Base-by-base conservation (phyloP, 805 yeast genomes). In the Ogataea angusta region DNA sequence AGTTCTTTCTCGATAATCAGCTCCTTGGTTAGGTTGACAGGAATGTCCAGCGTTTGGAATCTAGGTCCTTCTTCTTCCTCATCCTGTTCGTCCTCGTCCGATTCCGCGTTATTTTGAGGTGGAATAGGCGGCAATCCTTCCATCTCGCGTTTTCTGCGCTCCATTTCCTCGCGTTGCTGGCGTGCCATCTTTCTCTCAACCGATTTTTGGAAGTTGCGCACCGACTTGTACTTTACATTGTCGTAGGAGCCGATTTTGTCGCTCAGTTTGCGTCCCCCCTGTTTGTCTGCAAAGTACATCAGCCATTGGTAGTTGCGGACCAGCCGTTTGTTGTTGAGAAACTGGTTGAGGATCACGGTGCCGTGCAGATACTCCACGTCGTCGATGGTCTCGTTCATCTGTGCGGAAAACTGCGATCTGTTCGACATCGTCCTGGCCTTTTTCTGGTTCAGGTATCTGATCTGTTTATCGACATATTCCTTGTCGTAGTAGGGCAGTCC, bases 311-410 rank as follows among this genome's bases (percentile, higher is more conserved):
- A 64, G 19, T 62, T 57, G 47, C 80, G 60, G 22, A 66, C 49
- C 5, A 62, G 52, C 39, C 80, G 54, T 12, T 69, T 67, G 34
- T 63, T 63, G 45, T 68, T 68, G 32, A 75, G 48, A 26, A 71
- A 67, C 31, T 67, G 67, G 49, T 73, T 73, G 15, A 70, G 47
- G 22, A 69, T 69, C 21, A 75, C 73, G 7, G 70, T 60, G 30
- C 76, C 76, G 44, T 76, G 81, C 6, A 66, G 46, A 47, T 72
- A 70, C 46, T 75, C 80, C 24, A 75, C 53, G 46, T 73, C 76
- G 41, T 61, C 69, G 16, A 75, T 58, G 22, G 68, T 59, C 47
- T 67, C 53, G 57, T 57, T 53, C 31, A 56, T 40, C 14, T 47
- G 46, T 7, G 41, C 31, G 7, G 64, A 54, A 27, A 59, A 59